Base-by-base conservation (phyloP, 1,284 basidiomycete genomes). In the Sporisorium iseilematis-ciliati region DNA sequence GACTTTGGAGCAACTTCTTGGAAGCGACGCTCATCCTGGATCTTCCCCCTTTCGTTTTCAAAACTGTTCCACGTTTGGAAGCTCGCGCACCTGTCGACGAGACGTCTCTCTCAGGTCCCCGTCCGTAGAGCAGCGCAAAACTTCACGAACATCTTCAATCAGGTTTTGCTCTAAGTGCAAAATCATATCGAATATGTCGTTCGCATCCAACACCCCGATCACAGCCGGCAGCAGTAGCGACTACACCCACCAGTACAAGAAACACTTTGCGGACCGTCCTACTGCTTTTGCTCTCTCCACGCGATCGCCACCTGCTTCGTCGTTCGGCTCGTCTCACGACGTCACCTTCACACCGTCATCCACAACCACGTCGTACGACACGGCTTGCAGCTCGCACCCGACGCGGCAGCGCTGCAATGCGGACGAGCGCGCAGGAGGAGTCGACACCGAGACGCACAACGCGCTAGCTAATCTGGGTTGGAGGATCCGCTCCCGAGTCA, bases 191-290 rank as follows among this genome's bases (percentile, higher is more conserved):
- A 35, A 0, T 12, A 51, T 51, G 49, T 16, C 20, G 4, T 51
- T 58, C 35, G 35, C 35, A 38, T 38, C 42, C 25, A 23, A n/a
- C 3, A 14, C 25, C 1, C 60, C 57, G 2, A 73, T 59, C 20
- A 61, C 69, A 25, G 23, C 55, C 0, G 45, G 25, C 18, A 40
- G 49, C 2, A n/a, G 12, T 10, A 10, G 38, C 7, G 50, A 62
- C 21, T 65, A 69, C 54, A 50, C 57, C 2, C 35, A 38, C 2
- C 20, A 26, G 41, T 59, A 52, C 40, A 71, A 75, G 33, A 73
- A 68, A 21, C 72, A 74, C 38, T 77, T 74, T 48, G 62, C 61
- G 6, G 59, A 61, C 35, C 59, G 65, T 12, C 66, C 71, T 4
- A 48, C 43, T 0, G 51, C 67, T 14, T 74, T 69, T 51, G 61